Evolutionary conservation across 202 grass and related monocot species (phyloP), one percentile per base, ranked within the genome.

Genomic region (Hordeum pubiflorum): DNA sequence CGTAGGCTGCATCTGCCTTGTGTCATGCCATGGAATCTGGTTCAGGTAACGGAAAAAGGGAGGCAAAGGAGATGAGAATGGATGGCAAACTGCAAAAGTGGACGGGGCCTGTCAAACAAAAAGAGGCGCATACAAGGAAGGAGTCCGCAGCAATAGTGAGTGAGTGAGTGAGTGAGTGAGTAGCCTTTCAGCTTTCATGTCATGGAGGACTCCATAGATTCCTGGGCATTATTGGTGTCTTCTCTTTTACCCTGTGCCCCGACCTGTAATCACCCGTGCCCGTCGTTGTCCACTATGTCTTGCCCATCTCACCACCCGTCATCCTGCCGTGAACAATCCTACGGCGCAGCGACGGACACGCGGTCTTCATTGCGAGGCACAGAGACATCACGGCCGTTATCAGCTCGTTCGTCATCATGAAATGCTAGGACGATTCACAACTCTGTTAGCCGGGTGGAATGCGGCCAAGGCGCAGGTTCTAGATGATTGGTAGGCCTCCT

Each of bases 11-110:
- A 72, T 72, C 40, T 3, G 43, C 43, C 5, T 15, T 17, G 14
- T 50, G 46, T 5, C 46, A 50, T 50, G 27, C 10, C 17, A 50
- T 52, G 80, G 80, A 75, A 75, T 82, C 58, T 64, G 80, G 37
- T 75, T 39, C 69, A 82, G 58, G 57, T 23, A 72, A 14, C 5
- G 13, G 7, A 9, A 34, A 37, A 50, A 52, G 46, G 5, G n/a
- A n/a, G 17, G 31, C 65, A 60, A 59, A 48, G 14, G 24, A 14
- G 14, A n/a, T 18, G 67, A 17, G 68, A 44, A 81, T 9, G 48
- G 79, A 81, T 41, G 63, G 79, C 79, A 13, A 13, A 38, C 33
- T 61, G 58, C 32, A 32, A 74, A 72, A 52, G 17, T 58, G 5
- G 21, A 75, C 58, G 21, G 54, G 33, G 12, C n/a, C 61, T 37